Percentiles rank a stretch among this genome's conserved stretches.
phyloP scores from a whole-genome alignment of 495 filamentous ascomycete genomes.

The Aspergillus biplanus region DNA sequence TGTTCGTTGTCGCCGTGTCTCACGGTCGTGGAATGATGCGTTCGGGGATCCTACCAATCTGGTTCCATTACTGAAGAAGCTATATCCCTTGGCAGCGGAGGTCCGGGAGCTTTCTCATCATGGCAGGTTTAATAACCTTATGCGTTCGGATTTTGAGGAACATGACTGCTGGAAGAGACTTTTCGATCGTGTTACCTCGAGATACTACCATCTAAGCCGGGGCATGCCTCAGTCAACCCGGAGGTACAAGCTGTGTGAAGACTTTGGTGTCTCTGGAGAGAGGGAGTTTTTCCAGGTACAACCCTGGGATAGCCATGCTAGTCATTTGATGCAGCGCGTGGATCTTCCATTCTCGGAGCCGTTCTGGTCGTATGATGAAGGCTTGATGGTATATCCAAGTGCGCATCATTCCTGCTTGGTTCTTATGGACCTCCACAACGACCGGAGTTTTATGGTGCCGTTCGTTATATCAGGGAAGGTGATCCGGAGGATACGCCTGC shows the following conservation, averaged over 20 bases:
- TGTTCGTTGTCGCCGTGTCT: constrained; percentile 60
- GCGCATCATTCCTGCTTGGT: constrained; percentile 46
- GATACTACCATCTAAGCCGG: constrained; percentile 58
- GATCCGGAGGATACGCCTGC: constrained; percentile 61
- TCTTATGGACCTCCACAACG: constrained; percentile 56
- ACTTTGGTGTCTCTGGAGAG: constrained; percentile 39
- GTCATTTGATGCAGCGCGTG: constrained; percentile 38
- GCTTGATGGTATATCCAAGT: constrained; percentile 60
- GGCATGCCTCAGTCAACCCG: constrained; percentile 54
- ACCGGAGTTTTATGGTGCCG: constrained; percentile 51
- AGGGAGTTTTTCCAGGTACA: constrained; percentile 53
- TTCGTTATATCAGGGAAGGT: constrained; percentile 58
- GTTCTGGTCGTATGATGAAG: constrained; percentile 64
- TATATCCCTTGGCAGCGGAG: constrained; percentile 60
- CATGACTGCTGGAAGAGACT: constrained; percentile 40
- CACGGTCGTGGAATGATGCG: constrained; percentile 53
- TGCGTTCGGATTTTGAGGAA: constrained; percentile 7
- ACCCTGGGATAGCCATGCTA: constrained; percentile 60
- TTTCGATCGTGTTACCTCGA: constrained; percentile 57
- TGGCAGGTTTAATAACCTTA: background rate
- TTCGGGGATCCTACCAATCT: constrained; percentile 55
- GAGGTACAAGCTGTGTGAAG: constrained; percentile 45
- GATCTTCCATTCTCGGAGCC: constrained; percentile 58
- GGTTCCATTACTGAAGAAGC: constrained; percentile 50
- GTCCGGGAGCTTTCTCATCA: constrained; percentile 37